These are phyloP conservation scores for Rhypophila decipiens DNA, from an alignment of 495 filamentous ascomycete species.

Conservation along the genomic window DNA sequence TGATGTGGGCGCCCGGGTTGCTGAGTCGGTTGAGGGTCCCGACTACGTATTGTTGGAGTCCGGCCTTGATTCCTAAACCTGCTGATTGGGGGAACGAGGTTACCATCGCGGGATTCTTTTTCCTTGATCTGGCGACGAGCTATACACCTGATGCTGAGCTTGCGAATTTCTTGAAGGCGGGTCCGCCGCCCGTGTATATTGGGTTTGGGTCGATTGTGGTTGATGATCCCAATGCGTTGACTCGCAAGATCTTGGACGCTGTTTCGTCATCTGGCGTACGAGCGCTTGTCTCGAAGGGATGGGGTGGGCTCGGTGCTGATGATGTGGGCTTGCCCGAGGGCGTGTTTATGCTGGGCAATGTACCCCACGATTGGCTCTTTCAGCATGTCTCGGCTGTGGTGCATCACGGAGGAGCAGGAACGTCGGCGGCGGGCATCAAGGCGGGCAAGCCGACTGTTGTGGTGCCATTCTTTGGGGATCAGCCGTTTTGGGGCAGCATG, in stretches of 20 bases:
- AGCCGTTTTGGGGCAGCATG: constrained; percentile 79
- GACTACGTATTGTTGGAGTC: constrained; percentile 62
- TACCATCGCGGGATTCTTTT: constrained; percentile 58
- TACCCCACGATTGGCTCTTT: constrained; percentile 82
- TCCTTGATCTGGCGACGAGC: constrained; percentile 54
- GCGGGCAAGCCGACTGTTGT: constrained; percentile 65
- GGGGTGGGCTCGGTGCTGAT: constrained; percentile 67
- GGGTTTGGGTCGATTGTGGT: constrained; percentile 81
- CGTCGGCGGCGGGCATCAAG: constrained; percentile 68
- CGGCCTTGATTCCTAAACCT: constrained; percentile 58
- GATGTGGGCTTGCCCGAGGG: constrained; percentile 53
- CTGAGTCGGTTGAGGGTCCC: constrained; percentile 56
- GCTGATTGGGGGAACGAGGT: constrained; percentile 58
- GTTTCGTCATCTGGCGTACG: constrained; percentile 58
- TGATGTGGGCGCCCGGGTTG: constrained; percentile 60
- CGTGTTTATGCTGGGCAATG: constrained; percentile 72
- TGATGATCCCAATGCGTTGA: constrained; percentile 63
- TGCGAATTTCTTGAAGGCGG: constrained; percentile 47
- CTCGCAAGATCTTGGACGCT: constrained; percentile 61
- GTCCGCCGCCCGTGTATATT: constrained; percentile 69
- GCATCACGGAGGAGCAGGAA: constrained; percentile 79
- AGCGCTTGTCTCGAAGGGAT: constrained; percentile 73
- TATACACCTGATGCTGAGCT: constrained; percentile 52
- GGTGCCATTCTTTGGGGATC: constrained; percentile 81
- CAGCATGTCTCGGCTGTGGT: constrained; percentile 66